A percentile compares a stretch with the other conserved stretches of the same genome.
Conservation (phyloP, 306 rosid species). For the Rubus parviflorus region DNA sequence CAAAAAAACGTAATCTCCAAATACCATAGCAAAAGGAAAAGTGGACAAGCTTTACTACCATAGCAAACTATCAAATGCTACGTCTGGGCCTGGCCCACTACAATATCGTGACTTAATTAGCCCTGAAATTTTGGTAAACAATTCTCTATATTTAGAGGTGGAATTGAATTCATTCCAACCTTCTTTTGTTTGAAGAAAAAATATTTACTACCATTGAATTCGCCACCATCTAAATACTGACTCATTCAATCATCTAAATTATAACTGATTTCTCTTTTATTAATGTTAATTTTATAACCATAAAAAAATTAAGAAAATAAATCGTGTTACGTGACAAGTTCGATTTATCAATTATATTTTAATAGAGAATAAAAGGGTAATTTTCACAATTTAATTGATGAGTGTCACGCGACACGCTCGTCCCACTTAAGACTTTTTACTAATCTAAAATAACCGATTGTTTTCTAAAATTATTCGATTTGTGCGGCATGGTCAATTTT, state of each 20-base stretch:
- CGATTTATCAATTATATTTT: too few species aligned
- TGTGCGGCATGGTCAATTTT: too few species aligned
- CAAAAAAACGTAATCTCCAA: constrained; percentile 13
- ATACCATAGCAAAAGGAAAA: constrained; percentile 10
- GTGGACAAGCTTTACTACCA: constrained; percentile 3
- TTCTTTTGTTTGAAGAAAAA: neutral
- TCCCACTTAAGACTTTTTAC: too few species aligned
- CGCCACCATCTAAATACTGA: neutral
- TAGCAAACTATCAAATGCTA: neutral
- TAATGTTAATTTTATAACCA: neutral
- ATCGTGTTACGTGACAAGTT: too few species aligned
- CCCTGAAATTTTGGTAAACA: neutral
- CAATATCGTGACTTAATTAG: neutral
- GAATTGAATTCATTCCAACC: neutral
- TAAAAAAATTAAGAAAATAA: too few species aligned
- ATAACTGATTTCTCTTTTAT: neutral
- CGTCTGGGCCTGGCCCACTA: neutral
- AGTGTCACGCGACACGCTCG: too few species aligned
- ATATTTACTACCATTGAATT: neutral
- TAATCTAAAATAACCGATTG: too few species aligned
- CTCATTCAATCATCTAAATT: neutral
- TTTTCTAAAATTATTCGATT: too few species aligned
- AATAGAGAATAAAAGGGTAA: too few species aligned
- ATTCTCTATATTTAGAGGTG: too few species aligned
- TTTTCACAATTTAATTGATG: too few species aligned